These are phyloP conservation scores for Solanum medicagineum DNA, from an alignment of 257 asterid genomes.

Conservation along the genomic window DNA sequence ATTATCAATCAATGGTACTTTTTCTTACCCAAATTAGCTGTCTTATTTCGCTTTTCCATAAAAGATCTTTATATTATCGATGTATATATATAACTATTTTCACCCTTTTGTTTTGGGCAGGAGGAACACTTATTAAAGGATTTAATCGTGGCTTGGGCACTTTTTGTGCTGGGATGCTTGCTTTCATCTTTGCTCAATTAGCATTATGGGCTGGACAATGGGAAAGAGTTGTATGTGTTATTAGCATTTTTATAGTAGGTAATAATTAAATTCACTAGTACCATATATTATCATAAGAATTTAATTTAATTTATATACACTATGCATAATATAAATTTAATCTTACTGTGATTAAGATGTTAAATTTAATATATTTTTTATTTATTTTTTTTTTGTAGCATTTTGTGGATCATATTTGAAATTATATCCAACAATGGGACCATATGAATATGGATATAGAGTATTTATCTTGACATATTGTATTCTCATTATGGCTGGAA, in stretches of 20 bases:
- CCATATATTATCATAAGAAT: not conserved
- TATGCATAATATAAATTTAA: not conserved
- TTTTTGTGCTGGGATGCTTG: slow-evolving; percentile 45
- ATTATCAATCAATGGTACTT: no score
- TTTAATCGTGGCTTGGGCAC: slow-evolving; percentile 65
- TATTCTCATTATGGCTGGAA: slow-evolving; percentile 40
- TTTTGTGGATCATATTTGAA: slow-evolving; percentile 22
- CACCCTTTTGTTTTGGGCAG: slow-evolving; percentile 6
- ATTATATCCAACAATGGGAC: slow-evolving; percentile 33
- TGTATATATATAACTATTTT: no score
- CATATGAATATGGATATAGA: slow-evolving; percentile 38
- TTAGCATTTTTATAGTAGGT: slow-evolving; percentile 41
- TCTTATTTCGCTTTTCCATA: no score
- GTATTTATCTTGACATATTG: slow-evolving; percentile 41
- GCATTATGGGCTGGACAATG: slow-evolving; percentile 22
- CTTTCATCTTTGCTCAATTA: slow-evolving; percentile 31
- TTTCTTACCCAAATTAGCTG: no score
- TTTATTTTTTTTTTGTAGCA: slow-evolving; percentile 2
- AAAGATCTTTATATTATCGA: no score
- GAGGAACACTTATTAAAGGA: slow-evolving; percentile 57
- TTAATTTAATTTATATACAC: not conserved
- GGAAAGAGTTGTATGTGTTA: slow-evolving; percentile 28
- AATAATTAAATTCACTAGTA: not conserved
- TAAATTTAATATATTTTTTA: no score
- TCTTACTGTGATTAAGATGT: no score